Conservation (phyloP, 371 early-diverging fungal genomes). For the Mucor racemosus region DNA sequence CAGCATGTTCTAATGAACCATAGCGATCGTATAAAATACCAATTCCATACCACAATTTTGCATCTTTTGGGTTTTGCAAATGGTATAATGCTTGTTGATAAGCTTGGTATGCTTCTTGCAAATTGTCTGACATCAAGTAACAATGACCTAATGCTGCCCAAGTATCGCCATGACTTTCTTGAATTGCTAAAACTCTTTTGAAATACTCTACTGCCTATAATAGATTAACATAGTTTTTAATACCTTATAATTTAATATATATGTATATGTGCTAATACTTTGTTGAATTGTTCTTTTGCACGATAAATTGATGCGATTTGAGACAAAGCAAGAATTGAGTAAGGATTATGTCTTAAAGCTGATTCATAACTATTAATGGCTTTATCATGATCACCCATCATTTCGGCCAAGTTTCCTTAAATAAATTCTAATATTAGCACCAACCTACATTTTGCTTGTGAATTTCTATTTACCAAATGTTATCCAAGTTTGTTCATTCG, state of each 20-base stretch:
- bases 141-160: constrained; percentile 95
- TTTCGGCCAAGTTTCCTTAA: constrained; percentile 69
- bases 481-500: constrained; percentile 77
- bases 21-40: constrained; percentile 96
- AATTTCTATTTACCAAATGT: constrained; percentile 60
- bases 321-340: constrained; percentile 78
- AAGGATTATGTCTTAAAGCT: constrained; percentile 88
- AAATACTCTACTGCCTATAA: constrained; percentile 7
- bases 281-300: constrained; percentile 65
- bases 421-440: background rate
- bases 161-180: constrained; percentile 83
- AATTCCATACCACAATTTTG: constrained; percentile 97
- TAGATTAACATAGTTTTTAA: no score
- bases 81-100: constrained; percentile 46
- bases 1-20: constrained; percentile 92
- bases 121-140: constrained; percentile 91
- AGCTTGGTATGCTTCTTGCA: constrained; percentile 83
- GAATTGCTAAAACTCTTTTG: constrained; percentile 75
- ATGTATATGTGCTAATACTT: constrained; percentile 28
- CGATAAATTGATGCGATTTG: constrained; percentile 73
- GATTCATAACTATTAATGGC: constrained; percentile 85
- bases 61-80: constrained; percentile 90
- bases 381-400: constrained; percentile 76
- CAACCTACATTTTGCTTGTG: background rate
- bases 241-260: no score